Percentiles rank a stretch among this genome's conserved stretches.
Conservation (phyloP, 2,329 filamentous ascomycete genomes). For the Fusarium caatingaense region DNA sequence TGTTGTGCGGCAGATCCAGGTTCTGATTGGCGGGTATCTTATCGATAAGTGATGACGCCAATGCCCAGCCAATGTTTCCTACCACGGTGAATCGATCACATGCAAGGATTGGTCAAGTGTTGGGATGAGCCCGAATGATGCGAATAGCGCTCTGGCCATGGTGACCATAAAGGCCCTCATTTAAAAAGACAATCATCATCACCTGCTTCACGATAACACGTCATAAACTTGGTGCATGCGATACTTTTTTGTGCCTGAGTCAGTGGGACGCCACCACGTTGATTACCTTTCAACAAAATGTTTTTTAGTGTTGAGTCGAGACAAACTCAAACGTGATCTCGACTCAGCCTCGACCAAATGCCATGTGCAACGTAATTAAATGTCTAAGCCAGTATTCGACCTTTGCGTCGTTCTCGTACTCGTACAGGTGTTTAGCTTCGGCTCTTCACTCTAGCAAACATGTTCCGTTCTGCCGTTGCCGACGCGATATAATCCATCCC, state of each 20-base stretch:
- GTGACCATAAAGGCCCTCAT: conserved; percentile 27
- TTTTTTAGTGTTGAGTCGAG: not conserved
- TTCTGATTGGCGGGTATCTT: conserved; percentile 22
- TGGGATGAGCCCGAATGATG: conserved; percentile 37
- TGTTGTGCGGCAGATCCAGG: not conserved
- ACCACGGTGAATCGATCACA: conserved; percentile 42
- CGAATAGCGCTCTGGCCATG: conserved; percentile 13
- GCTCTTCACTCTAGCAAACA: not conserved
- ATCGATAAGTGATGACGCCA: conserved; percentile 47
- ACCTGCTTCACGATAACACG: conserved; percentile 15
- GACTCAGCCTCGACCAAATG: conserved; percentile 20
- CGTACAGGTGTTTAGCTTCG: conserved; percentile 1
- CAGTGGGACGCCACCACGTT: conserved; percentile 6
- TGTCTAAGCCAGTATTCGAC: not conserved
- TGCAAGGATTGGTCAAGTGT: conserved; percentile 41
- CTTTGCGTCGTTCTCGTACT: conserved; percentile 10
- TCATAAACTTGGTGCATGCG: conserved; percentile 20
- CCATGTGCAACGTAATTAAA: conserved; percentile 6
- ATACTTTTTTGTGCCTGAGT: conserved; percentile 9
- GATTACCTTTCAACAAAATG: not conserved
- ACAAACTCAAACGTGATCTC: conserved; percentile 22
- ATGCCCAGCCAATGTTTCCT: conserved; percentile 30
- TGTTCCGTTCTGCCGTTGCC: conserved; percentile 5
- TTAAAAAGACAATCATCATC: conserved; percentile 7
- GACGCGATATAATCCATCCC: conserved; percentile 6